Evolutionary conservation across 768 basidiomycete species (phyloP), one percentile per base, ranked within the genome.

Genomic region (Phanerodontia chrysosporium): DNA sequence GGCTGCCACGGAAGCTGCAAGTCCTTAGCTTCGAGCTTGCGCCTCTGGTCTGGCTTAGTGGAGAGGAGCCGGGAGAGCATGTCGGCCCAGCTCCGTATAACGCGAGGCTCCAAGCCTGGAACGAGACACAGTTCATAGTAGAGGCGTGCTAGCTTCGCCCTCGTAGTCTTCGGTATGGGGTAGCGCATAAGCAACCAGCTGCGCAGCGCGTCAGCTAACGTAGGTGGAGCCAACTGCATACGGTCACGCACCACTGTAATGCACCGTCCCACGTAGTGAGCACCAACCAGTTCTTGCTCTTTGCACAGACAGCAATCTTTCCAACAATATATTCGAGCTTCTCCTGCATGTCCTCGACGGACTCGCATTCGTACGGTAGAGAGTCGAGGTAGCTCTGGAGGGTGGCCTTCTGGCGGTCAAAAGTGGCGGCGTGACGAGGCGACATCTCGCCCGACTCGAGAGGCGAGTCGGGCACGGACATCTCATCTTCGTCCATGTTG

Each of bases 151-250:
- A 93, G 82, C 69, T 83, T 86, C 22, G 86, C 84, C 18, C 91
- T 87, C 48, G 83, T 84, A 30, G 83, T 65, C 58, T 82, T 89
- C 45, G 80, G 72, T 65, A 93, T 81, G 2, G 90, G 91, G 70
- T 92, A 93, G 42, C 84, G 84, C 84, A 92, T 83, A 63, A 87
- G 75, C 49, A 92, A 70, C 90, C 91, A 93, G 71, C 90, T 92
- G 62, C 29, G 30, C 0, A n/a, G 58, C 27, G 54, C 7, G 32
- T 44, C 22, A 51, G 53, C 22, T 13, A 29, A 55, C 18, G 3
- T 53, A 14, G 22, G 12, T 49, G 25, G 22, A 14, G 29, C 12
- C 18, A 39, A 44, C 46, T n/a, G 51, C 59, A 32, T 49, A 45
- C 35, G 5, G 32, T 51, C 49, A 66, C 78, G 62, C 67, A 86